phyloP scores from a whole-genome alignment of 2,329 filamentous ascomycete genomes.

The Sporothrix brasiliensis region DNA sequence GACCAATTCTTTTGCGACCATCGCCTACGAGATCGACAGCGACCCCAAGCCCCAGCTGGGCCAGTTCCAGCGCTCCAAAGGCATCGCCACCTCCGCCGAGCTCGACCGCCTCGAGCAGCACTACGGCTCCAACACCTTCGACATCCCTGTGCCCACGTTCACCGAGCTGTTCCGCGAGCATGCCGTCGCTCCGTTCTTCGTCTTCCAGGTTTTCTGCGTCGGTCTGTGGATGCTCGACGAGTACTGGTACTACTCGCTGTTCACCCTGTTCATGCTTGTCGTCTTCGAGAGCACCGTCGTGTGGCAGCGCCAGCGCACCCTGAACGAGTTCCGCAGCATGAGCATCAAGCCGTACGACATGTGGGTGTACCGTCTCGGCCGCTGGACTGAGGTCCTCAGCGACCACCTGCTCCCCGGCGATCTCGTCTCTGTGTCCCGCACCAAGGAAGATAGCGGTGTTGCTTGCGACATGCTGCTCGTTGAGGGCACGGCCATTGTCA shows the following conservation, averaged over 20 bases:
- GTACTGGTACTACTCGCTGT: constrained; percentile 99
- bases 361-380: constrained; percentile 83
- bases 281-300: constrained; percentile 98
- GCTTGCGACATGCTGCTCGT: constrained; percentile 96
- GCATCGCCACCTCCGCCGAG: constrained; percentile 73
- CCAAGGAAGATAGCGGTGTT: constrained; percentile 95
- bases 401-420: constrained; percentile 93
- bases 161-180: constrained; percentile 97
- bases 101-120: constrained; percentile 81
- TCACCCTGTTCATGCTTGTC: constrained; percentile 98
- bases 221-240: constrained; percentile 98
- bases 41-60: constrained; percentile 80
- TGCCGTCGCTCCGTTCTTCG: constrained; percentile 97
- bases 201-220: constrained; percentile 98
- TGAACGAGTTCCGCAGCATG: constrained; percentile 98
- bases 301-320: constrained; percentile 94
- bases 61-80: constrained; percentile 77
- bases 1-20: constrained; percentile 74
- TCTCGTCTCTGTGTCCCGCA: constrained; percentile 86
- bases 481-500: constrained; percentile 94
- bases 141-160: constrained; percentile 96
- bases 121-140: constrained; percentile 94
- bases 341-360: constrained; percentile 98
- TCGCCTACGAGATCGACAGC: constrained; percentile 80
- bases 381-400: constrained; percentile 86